Evolutionary conservation across 306 rosid genomes (phyloP).

Genomic region (Mucuna pruriens): DNA sequence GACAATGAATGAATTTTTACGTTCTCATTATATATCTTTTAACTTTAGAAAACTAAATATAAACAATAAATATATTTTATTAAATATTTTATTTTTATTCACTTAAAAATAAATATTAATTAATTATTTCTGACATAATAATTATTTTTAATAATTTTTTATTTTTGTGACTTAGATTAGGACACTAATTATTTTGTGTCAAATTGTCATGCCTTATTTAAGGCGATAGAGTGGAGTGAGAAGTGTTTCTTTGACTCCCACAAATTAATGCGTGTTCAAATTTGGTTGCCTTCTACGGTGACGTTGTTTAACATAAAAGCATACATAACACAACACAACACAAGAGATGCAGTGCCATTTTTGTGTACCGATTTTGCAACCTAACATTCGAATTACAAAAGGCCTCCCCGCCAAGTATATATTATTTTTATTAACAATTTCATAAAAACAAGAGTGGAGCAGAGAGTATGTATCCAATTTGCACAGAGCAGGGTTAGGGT

Average conservation of each 20-base stretch:
- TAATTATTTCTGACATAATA: no score
- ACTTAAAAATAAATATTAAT: no score
- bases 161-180: not conserved
- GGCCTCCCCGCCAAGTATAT: not conserved
- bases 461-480: no score
- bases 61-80: no score
- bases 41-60: no score
- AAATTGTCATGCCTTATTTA: not conserved
- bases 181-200: not conserved
- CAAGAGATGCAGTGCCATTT: not conserved
- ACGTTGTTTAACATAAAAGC: not conserved
- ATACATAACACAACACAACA: not conserved
- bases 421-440: not conserved
- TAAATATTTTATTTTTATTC: no score
- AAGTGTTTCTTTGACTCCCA: not conserved
- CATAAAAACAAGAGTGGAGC: not conserved
- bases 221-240: not conserved
- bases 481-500: not conserved
- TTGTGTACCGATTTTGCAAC: slow-evolving; percentile 8
- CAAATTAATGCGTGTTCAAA: not conserved
- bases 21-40: no score
- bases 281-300: not conserved
- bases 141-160: no score
- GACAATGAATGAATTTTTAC: no score
- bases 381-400: not conserved